Conservation (phyloP, 805 yeast genomes). For the Candida pini region DNA sequence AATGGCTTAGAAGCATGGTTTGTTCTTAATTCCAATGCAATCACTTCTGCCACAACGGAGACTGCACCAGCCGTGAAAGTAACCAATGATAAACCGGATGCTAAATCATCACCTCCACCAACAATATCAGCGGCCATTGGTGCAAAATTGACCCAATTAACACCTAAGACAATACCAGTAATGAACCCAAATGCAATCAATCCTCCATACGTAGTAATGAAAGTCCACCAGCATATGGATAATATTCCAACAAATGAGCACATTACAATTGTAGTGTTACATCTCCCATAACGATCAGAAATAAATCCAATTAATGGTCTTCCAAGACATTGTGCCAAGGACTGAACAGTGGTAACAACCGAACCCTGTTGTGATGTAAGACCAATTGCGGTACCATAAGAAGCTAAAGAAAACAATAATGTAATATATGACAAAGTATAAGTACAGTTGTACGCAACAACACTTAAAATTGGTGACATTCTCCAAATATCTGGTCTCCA, state of each 20-base stretch:
- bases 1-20: constrained; percentile 38
- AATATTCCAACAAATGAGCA: constrained; percentile 33
- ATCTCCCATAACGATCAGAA: constrained; percentile 43
- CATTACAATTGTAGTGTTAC: constrained; percentile 36
- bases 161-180: constrained; percentile 42
- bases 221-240: constrained; percentile 45
- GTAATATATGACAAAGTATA: constrained; percentile 30
- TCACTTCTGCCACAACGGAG: constrained; percentile 26
- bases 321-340: constrained; percentile 44
- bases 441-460: constrained; percentile 20
- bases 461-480: constrained; percentile 20
- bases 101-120: constrained; percentile 24
- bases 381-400: constrained; percentile 47
- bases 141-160: constrained; percentile 35
- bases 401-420: constrained; percentile 39
- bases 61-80: constrained; percentile 27
- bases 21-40: constrained; percentile 25
- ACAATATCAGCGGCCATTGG: constrained; percentile 32
- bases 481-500: constrained; percentile 12
- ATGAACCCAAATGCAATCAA: constrained; percentile 39
- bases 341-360: constrained; percentile 39
- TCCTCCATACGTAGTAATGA: constrained; percentile 35
- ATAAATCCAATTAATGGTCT: constrained; percentile 43
- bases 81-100: constrained; percentile 24
- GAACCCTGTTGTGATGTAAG: constrained; percentile 39